These are phyloP conservation scores for Rasamsonia emersonii DNA, from an alignment of 2,329 filamentous ascomycete species.

Conservation along the genomic window DNA sequence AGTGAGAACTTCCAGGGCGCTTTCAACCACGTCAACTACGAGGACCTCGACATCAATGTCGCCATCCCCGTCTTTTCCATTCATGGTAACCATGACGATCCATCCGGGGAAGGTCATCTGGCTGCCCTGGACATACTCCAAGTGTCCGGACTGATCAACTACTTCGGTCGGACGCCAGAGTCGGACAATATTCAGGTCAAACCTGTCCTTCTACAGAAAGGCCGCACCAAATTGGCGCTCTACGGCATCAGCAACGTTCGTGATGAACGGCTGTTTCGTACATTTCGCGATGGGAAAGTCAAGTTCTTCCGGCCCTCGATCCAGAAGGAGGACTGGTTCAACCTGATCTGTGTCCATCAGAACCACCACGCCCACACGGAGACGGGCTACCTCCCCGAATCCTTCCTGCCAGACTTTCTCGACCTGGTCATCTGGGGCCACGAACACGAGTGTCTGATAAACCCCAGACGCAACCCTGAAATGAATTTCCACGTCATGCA, in stretches of 20 bases:
- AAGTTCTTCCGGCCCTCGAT: constrained; percentile 80
- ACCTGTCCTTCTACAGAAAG: constrained; percentile 87
- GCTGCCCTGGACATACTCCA: constrained; percentile 88
- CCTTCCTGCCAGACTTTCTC: constrained; percentile 82
- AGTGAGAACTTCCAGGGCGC: constrained; percentile 82
- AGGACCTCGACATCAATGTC: constrained; percentile 93
- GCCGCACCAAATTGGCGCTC: constrained; percentile 80
- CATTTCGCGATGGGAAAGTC: constrained; percentile 85
- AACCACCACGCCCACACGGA: constrained; percentile 90
- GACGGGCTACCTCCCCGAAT: constrained; percentile 90
- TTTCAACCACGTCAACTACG: constrained; percentile 94
- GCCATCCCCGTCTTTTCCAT: constrained; percentile 97
- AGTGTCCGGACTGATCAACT: constrained; percentile 85
- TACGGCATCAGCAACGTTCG: constrained; percentile 95
- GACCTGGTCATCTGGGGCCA: constrained; percentile 95
- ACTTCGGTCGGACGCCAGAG: constrained; percentile 86
- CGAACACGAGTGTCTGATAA: constrained; percentile 90
- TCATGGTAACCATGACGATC: constrained; percentile 96
- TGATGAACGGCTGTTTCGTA: constrained; percentile 88
- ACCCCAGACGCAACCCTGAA: constrained; percentile 73
- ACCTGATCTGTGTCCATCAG: constrained; percentile 88
- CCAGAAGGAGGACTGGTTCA: constrained; percentile 88
- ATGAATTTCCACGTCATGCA: constrained; percentile 95
- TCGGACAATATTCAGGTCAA: constrained; percentile 90
- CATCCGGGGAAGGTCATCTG: constrained; percentile 87